These are phyloP conservation scores for Clitoria ternatea DNA, from an alignment of 306 rosid species.

Conservation along the genomic window DNA sequence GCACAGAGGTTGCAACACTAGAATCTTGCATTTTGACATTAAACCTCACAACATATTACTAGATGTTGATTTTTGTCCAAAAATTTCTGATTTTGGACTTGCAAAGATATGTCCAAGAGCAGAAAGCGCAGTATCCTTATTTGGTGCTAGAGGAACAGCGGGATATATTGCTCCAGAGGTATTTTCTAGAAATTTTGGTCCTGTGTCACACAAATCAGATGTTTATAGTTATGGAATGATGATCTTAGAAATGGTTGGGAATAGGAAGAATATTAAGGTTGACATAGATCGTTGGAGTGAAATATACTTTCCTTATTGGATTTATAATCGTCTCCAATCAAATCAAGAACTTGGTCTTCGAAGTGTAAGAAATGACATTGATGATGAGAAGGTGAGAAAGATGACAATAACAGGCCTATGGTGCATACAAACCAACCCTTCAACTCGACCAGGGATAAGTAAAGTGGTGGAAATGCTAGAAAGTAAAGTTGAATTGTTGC, in stretches of 20 bases:
- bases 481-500: not conserved
- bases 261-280: constrained; percentile 7
- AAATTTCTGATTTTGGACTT: constrained; percentile 45
- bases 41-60: constrained; percentile 44
- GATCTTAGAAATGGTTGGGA: constrained; percentile 34
- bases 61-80: constrained; percentile 32
- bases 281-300: constrained; percentile 22
- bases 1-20: constrained; percentile 36
- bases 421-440: constrained; percentile 25
- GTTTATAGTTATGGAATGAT: constrained; percentile 44
- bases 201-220: constrained; percentile 37
- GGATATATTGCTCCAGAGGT: constrained; percentile 43
- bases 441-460: constrained; percentile 22
- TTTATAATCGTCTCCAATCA: constrained; percentile 22
- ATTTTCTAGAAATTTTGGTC: constrained; percentile 31
- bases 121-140: constrained; percentile 30
- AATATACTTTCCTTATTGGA: constrained; percentile 39
- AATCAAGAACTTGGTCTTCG: constrained; percentile 16
- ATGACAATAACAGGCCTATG: no score
- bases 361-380: constrained; percentile 7
- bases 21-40: constrained; percentile 46
- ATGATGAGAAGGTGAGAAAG: constrained; percentile 22
- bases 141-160: constrained; percentile 31
- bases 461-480: constrained; percentile 34
- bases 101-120: constrained; percentile 33